Percentiles rank a stretch among this genome's conserved stretches.
These are phyloP conservation scores for Hibiscus mutabilis DNA, from an alignment of 345 rosid species.

Conservation along the genomic window DNA sequence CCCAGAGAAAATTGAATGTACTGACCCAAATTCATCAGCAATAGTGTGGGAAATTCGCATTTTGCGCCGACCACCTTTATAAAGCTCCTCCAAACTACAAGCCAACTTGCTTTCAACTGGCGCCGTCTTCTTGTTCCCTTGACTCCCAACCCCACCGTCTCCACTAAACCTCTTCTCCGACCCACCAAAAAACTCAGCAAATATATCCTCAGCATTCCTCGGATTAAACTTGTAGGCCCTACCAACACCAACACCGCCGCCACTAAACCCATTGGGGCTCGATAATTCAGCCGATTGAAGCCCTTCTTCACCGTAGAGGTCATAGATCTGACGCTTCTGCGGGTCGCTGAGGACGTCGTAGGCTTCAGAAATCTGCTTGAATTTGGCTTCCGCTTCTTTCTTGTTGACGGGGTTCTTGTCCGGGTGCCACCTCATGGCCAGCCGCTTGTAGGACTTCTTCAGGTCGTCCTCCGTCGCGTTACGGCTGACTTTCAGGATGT, in stretches of 20 bases:
- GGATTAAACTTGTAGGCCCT: slow-evolving; percentile 45
- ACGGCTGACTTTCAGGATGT: slow-evolving; percentile 54
- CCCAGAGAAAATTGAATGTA: neutral
- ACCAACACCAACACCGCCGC: slow-evolving; percentile 15
- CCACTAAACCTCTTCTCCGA: slow-evolving; percentile 28
- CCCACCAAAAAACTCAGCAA: slow-evolving; percentile 58
- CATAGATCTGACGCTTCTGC: slow-evolving; percentile 80
- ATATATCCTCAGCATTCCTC: slow-evolving; percentile 63
- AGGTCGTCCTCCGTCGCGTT: slow-evolving; percentile 70
- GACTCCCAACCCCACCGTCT: slow-evolving; percentile 28
- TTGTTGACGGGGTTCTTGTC: slow-evolving; percentile 70
- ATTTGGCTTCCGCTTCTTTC: slow-evolving; percentile 76
- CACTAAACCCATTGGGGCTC: slow-evolving; percentile 10
- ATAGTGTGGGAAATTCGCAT: slow-evolving; percentile 75
- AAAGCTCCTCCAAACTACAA: slow-evolving; percentile 75
- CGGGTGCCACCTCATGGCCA: slow-evolving; percentile 93
- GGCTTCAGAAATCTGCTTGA: slow-evolving; percentile 79
- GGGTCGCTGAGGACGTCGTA: slow-evolving; percentile 81
- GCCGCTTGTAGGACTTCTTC: slow-evolving; percentile 54
- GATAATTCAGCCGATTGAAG: slow-evolving; percentile 42
- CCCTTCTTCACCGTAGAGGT: slow-evolving; percentile 69
- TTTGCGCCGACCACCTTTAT: slow-evolving; percentile 67
- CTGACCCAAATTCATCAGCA: slow-evolving; percentile 62
- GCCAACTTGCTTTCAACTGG: slow-evolving; percentile 67
- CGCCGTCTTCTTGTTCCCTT: slow-evolving; percentile 42